Evolutionary conservation across 2,329 filamentous ascomycete species (phyloP), one percentile per base, ranked within the genome.

Genomic region (Hortaea werneckii): DNA sequence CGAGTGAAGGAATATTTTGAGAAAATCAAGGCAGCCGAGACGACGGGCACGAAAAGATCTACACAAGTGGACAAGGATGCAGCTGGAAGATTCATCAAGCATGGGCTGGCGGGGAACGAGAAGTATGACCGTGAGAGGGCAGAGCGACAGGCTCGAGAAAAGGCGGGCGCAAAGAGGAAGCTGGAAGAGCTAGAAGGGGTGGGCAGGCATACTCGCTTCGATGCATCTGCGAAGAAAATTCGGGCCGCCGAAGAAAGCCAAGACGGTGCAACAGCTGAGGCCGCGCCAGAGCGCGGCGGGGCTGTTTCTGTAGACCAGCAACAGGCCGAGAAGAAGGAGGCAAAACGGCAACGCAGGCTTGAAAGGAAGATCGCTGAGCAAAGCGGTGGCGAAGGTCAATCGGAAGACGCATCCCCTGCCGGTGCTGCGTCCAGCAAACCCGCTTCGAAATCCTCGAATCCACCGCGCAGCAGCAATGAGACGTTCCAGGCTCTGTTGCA

Each of bases 1-100:
- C 81, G 92, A 46, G 82, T 96, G 44, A 87, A 83, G 65, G 84
- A 88, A 62, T 96, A 96, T 65, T 94, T 95, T 67, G 80, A 78
- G 49, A 98, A 96, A 71, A 90, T 96, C 63, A 86, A 92, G 61
- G 72, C 74, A 10, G 76, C 80, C 3, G 88, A 95, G 65, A 75
- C 72, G 27, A 76, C 78, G 1, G 74, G 76, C 3, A 65, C 70
- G 43, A 72, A 78, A 58, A 74, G 76, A 29, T 75, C 27, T 1
- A 68, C 86, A 51, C 78, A 66, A 13, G 59, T 84, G 26, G 76
- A 95, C 60, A 89, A 85, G 56, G 78, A 79, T 53, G 89, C 87
- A 5, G 85, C 87, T 10, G 79, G 78, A 43, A 77, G 90, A 42
- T 85, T 98, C 49, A 81, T 98, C 57, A 87, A 83, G 61, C 79